These are phyloP conservation scores for Candida vaughaniae DNA, from an alignment of 805 yeast species.

Conservation along the genomic window DNA sequence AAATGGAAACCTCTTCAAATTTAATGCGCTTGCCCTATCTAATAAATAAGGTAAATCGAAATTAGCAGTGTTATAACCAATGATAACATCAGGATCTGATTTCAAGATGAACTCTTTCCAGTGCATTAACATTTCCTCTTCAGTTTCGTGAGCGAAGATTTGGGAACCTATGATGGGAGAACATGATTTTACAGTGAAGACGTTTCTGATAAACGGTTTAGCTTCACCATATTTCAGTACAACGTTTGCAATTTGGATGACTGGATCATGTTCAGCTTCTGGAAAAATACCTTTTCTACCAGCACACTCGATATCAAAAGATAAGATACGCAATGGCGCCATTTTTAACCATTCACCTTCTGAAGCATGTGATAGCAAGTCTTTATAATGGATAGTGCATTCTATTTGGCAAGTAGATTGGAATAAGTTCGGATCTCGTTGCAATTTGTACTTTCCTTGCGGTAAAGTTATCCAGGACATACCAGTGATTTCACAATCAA, in stretches of 20 bases:
- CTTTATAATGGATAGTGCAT: slow-evolving; percentile 63
- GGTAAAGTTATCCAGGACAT: slow-evolving; percentile 98
- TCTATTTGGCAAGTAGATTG: slow-evolving; percentile 87
- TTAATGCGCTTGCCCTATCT: slow-evolving; percentile 79
- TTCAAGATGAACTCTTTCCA: slow-evolving; percentile 87
- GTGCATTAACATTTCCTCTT: slow-evolving; percentile 74
- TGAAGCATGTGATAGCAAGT: slow-evolving; percentile 75
- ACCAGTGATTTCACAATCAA: slow-evolving; percentile 89
- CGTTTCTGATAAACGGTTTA: slow-evolving; percentile 91
- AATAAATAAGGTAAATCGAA: slow-evolving; percentile 92
- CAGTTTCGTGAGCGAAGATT: slow-evolving; percentile 71
- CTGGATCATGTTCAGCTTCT: slow-evolving; percentile 89
- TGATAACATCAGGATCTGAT: slow-evolving; percentile 93
- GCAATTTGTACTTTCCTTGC: slow-evolving; percentile 58
- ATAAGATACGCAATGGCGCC: slow-evolving; percentile 90
- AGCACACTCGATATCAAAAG: slow-evolving; percentile 98
- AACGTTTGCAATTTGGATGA: slow-evolving; percentile 95
- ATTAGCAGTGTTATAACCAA: slow-evolving; percentile 93
- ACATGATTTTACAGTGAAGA: slow-evolving; percentile 89
- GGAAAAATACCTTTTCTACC: slow-evolving; percentile 97
- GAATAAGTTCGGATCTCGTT: slow-evolving; percentile 30
- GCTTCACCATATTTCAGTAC: slow-evolving; percentile 79
- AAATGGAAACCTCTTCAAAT: slow-evolving; percentile 69
- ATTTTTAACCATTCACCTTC: slow-evolving; percentile 92
- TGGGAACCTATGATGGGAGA: slow-evolving; percentile 93